Percentiles rank a stretch among this genome's conserved stretches.
Evolutionary conservation across 2,329 filamentous ascomycete genomes (phyloP).

Genomic region (Penicillium verrucosum): DNA sequence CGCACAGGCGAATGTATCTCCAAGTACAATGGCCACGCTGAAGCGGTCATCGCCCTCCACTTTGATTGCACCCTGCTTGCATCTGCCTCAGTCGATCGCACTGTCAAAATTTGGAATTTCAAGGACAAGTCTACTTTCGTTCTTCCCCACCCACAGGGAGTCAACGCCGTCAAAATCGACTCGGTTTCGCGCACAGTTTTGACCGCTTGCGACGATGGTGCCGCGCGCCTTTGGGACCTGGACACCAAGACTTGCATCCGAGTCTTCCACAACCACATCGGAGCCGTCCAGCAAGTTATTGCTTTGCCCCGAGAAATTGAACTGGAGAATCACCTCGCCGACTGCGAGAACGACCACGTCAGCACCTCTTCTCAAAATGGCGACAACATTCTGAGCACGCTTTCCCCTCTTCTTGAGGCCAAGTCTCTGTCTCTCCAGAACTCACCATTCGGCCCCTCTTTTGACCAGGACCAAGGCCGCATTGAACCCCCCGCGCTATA

Average conservation of each 20-base stretch:
- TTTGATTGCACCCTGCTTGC: slow-evolving; percentile 81
- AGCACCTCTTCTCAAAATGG: slow-evolving; percentile 34
- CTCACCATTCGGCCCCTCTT: slow-evolving; percentile 60
- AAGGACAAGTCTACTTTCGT: slow-evolving; percentile 75
- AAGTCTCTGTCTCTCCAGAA: slow-evolving; percentile 38
- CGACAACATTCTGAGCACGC: slow-evolving; percentile 24
- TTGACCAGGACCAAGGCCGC: slow-evolving; percentile 59
- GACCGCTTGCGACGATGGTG: slow-evolving; percentile 90
- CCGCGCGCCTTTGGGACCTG: slow-evolving; percentile 87
- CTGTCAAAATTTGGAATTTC: slow-evolving; percentile 90
- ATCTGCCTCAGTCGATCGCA: slow-evolving; percentile 84
- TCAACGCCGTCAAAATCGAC: slow-evolving; percentile 92
- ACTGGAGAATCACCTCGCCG: slow-evolving; percentile 66
- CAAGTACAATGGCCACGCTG: slow-evolving; percentile 73
- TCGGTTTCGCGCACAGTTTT: slow-evolving; percentile 77
- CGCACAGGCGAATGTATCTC: slow-evolving; percentile 81
- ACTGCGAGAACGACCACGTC: slow-evolving; percentile 56
- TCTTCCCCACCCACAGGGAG: slow-evolving; percentile 85
- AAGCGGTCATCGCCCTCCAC: slow-evolving; percentile 82
- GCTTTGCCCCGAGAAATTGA: slow-evolving; percentile 84
- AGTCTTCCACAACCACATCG: slow-evolving; percentile 83
- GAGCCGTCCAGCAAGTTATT: slow-evolving; percentile 89
- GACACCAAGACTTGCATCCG: slow-evolving; percentile 75
- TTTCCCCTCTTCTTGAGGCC: slow-evolving; percentile 25
- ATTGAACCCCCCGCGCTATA: slow-evolving; percentile 82